These are phyloP conservation scores for Rugonectria rugulosa DNA, from an alignment of 2,329 filamentous ascomycete genomes.

Conservation along the genomic window DNA sequence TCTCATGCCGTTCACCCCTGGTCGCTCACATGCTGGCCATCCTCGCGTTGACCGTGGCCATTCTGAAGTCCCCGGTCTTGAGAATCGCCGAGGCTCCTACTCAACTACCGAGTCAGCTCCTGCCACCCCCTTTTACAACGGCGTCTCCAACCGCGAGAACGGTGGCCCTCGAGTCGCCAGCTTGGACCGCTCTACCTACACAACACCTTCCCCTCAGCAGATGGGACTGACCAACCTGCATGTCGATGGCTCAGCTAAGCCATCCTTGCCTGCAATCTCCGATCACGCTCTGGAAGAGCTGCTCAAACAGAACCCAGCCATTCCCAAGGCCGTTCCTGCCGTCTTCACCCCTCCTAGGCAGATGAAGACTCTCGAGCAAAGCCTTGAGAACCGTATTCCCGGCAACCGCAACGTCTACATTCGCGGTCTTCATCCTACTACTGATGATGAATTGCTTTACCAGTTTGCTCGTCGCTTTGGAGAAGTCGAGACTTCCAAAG, in stretches of 20 bases:
- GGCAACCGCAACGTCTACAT: conserved; percentile 99
- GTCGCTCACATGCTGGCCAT: conserved; percentile 53
- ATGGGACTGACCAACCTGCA: conserved; percentile 53
- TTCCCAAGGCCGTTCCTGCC: conserved; percentile 89
- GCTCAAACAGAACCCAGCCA: conserved; percentile 77
- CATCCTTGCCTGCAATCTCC: conserved; percentile 45
- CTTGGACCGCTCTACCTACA: conserved; percentile 70
- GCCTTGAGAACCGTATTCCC: conserved; percentile 87
- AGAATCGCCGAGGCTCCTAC: conserved; percentile 72
- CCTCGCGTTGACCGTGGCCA: conserved; percentile 57
- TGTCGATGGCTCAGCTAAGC: conserved; percentile 52
- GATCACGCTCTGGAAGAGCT: conserved; percentile 69
- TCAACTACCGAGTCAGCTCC: conserved; percentile 73
- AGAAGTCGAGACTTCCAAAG: conserved; percentile 94
- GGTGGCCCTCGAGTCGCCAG: conserved; percentile 64
- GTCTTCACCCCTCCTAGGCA: conserved; percentile 85
- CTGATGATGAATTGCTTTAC: conserved; percentile 87
- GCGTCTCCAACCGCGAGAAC: conserved; percentile 65
- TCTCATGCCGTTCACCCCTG: conserved; percentile 61
- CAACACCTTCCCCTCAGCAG: conserved; percentile 71
- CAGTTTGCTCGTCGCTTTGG: conserved; percentile 88
- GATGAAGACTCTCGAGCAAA: conserved; percentile 90
- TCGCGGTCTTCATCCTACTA: conserved; percentile 92
- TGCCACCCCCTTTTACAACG: conserved; percentile 70
- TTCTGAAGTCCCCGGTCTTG: conserved; percentile 66